Evolutionary conservation across 108 stramenopile genomes (phyloP).

Genomic region (Thalassiosira profunda): DNA sequence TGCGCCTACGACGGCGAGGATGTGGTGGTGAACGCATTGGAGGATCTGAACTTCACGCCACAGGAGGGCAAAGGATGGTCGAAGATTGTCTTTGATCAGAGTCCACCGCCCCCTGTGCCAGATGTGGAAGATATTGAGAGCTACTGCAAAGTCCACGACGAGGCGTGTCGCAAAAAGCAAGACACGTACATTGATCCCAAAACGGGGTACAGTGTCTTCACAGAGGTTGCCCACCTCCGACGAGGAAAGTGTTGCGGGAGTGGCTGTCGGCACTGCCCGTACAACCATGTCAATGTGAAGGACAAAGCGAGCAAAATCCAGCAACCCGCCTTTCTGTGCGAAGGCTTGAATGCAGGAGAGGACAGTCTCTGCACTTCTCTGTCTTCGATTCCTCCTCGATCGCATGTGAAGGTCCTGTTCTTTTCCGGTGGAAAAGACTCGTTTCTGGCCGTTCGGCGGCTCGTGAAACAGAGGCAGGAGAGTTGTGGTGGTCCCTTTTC

Average conservation of each 20-base stretch:
- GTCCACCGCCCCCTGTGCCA: too few species aligned
- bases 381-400: conserved; percentile 31
- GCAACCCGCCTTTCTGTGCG: conserved; percentile 77
- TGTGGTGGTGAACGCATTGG: conserved; percentile 49
- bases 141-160: conserved; percentile 55
- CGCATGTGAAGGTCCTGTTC: conserved; percentile 76
- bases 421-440: conserved; percentile 95
- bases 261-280: conserved; percentile 95
- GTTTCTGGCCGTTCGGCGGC: conserved; percentile 81
- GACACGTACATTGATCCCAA: conserved; percentile 88
- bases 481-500: conserved; percentile 39
- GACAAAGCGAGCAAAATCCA: conserved; percentile 72
- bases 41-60: conserved; percentile 39
- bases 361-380: conserved; percentile 12
- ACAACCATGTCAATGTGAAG: conserved; percentile 79
- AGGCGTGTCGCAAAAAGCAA: conserved; percentile 58
- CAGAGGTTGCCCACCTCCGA: conserved; percentile 78
- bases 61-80: conserved; percentile 36
- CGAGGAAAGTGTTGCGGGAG: conserved; percentile 95
- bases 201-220: conserved; percentile 92
- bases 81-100: conserved; percentile 3
- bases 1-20: conserved; percentile 62
- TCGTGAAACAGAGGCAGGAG: conserved; percentile 46
- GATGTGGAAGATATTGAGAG: conserved; percentile 40
- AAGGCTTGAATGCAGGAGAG: conserved; percentile 5